phyloP scores from a whole-genome alignment of 208 protist genomes.

The Trypanosoma cruzi region DNA sequence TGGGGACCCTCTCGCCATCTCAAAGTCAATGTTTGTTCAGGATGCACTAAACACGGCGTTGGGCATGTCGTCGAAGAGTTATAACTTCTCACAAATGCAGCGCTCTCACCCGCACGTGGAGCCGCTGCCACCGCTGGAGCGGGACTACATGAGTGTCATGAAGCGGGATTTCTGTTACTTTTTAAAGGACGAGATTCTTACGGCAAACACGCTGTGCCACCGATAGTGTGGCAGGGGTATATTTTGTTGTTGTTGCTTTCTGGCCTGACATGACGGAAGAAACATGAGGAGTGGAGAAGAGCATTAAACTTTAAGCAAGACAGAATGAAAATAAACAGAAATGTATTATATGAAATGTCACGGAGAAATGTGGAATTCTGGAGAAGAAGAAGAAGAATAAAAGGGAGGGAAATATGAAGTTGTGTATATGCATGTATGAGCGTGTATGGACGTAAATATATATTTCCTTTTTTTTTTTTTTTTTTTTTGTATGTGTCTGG shows the following conservation, averaged over 20 bases:
- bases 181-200: slow-evolving; percentile 16
- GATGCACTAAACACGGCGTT: slow-evolving; percentile 63
- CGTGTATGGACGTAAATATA: background rate
- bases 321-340: background rate
- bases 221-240: background rate
- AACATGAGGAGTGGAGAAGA: background rate
- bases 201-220: slow-evolving; percentile 23
- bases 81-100: slow-evolving; percentile 84
- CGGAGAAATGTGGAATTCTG: background rate
- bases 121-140: slow-evolving; percentile 71
- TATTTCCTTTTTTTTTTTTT: slow-evolving; percentile 15
- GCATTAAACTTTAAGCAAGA: background rate
- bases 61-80: slow-evolving; percentile 57
- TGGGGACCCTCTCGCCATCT: slow-evolving; percentile 66
- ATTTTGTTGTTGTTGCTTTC: background rate
- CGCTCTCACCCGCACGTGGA: slow-evolving; percentile 64
- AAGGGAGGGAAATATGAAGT: background rate
- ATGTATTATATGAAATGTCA: background rate
- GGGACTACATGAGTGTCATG: slow-evolving; percentile 55
- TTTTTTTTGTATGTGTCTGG: slow-evolving; percentile 15
- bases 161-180: slow-evolving; percentile 42
- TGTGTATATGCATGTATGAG: background rate
- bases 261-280: background rate
- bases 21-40: slow-evolving; percentile 55
- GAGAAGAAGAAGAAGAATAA: slow-evolving; percentile 1